Conservation (phyloP, 2,329 filamentous ascomycete genomes). For the Paecilomyces fulvus region DNA sequence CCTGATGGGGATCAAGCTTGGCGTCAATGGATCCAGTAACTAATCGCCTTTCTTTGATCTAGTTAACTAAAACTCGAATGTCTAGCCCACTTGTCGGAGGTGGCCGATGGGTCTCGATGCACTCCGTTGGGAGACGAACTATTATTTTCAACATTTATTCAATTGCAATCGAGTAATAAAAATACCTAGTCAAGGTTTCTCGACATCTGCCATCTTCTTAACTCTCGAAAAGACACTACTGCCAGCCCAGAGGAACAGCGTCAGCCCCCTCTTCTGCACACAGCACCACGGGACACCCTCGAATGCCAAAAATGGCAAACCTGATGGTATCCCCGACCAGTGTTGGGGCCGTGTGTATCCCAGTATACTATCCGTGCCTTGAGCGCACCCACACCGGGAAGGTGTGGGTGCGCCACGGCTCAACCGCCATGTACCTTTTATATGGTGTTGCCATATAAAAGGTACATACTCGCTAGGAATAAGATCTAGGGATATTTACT, state of each 20-base stretch:
- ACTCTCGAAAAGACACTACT: not conserved
- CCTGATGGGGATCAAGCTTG: not conserved
- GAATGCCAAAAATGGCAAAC: not conserved
- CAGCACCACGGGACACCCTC: not conserved
- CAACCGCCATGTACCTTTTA: no score
- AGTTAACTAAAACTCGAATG: not conserved
- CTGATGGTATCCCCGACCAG: not conserved
- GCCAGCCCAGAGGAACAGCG: not conserved
- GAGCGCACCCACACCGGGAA: no score
- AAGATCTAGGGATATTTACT: no score
- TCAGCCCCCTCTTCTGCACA: not conserved
- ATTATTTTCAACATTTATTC: not conserved
- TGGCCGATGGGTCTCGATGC: slow-evolving; percentile 12
- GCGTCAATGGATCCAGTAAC: not conserved
- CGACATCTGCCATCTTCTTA: not conserved
- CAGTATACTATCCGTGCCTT: no score
- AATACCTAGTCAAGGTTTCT: not conserved
- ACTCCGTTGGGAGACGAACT: not conserved
- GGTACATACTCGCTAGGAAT: no score
- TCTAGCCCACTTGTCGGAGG: slow-evolving; percentile 15
- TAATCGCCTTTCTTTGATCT: not conserved
- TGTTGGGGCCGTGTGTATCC: not conserved
- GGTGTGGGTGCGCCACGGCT: no score
- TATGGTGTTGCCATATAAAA: no score
- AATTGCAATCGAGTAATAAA: not conserved